A percentile compares a stretch with the other conserved stretches of the same genome.
phyloP scores from a whole-genome alignment of 1,139 yeast species.

The Taphrina pruni region DNA sequence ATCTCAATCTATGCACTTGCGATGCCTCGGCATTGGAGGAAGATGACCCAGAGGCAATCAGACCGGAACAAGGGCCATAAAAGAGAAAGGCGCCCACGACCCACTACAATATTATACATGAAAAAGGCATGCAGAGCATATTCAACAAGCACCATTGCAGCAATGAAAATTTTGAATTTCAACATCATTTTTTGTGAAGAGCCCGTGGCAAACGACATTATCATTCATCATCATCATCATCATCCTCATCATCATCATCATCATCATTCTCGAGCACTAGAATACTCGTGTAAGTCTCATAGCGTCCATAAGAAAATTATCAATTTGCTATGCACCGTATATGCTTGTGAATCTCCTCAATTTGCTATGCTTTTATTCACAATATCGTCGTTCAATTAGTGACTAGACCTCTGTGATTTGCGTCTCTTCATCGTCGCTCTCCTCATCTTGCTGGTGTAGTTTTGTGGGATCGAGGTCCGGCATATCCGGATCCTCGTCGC shows the following conservation, averaged over 20 bases:
- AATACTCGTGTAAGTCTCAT: not conserved
- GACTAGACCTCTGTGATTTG: slow-evolving; percentile 24
- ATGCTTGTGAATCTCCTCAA: not conserved
- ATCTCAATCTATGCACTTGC: slow-evolving; percentile 90
- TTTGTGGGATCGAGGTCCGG: slow-evolving; percentile 31
- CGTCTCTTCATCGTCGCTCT: slow-evolving; percentile 23
- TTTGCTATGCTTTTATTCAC: not conserved
- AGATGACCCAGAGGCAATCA: slow-evolving; percentile 19
- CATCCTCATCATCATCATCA: not conserved
- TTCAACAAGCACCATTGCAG: slow-evolving; percentile 19
- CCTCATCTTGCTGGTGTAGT: slow-evolving; percentile 27
- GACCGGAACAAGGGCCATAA: slow-evolving; percentile 30
- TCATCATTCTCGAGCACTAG: slow-evolving; percentile 1
- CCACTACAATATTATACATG: no score
- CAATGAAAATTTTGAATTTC: not conserved
- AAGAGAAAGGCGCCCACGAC: not conserved
- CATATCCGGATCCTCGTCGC: slow-evolving; percentile 46
- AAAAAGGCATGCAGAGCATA: not conserved
- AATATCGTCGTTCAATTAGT: not conserved
- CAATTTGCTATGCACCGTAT: not conserved
- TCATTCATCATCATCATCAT: not conserved
- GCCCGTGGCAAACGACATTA: slow-evolving; percentile 4
- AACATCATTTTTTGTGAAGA: slow-evolving; percentile 6
- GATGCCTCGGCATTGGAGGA: slow-evolving; percentile 49
- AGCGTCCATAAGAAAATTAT: slow-evolving; percentile 1